Base-by-base conservation (phyloP, 2,329 filamentous ascomycete species). In the Exophiala bonariae region DNA sequence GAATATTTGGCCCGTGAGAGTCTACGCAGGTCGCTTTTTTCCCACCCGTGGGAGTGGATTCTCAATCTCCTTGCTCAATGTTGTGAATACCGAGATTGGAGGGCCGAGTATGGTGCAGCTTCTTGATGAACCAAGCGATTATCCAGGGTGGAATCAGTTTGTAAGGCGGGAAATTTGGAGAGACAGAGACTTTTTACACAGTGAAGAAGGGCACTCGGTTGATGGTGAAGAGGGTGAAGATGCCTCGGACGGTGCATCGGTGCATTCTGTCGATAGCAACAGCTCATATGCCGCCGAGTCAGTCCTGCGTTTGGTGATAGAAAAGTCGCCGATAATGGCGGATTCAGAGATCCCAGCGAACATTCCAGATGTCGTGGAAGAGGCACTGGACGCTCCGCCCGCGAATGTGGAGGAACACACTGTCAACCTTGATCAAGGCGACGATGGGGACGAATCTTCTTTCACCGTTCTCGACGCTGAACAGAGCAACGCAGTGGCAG, bases 71-170 rank as follows among this genome's bases (percentile, higher is more conserved):
- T 34, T 59, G 44, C 31, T 59, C 41, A 59, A 59, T 42, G 57
- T 58, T 11, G 55, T 58, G n/a, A 59, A 59, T 20, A 58, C 55
- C 10, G 49, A 59, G 30, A 57, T 59, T 44, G 57, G 57, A 2
- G 55, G 57, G 14, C 57, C 57, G 33, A 55, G 50, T 36, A 59
- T 59, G 57, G 47, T 57, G 32, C 49, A 58, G 39, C 35, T 59
- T 16, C 50, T 59, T 14, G 57, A 59, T 37, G 47, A 28, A 5
- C 23, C 46, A 11, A 58, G 49, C 44, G 37, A 52, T 33, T 50
- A 45, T 4, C 32, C 36, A 3, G 54, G 48, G 18, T 59, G 57
- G 57, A 47, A 22, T 30, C 19, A 26, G 5, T 44, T 42, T 23
- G 26, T 46, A 8, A 47, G 52, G 37, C 51, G 32, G 35, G 55